Base-by-base conservation (phyloP, 768 basidiomycete species). In the Favolaschia claudopus region DNA sequence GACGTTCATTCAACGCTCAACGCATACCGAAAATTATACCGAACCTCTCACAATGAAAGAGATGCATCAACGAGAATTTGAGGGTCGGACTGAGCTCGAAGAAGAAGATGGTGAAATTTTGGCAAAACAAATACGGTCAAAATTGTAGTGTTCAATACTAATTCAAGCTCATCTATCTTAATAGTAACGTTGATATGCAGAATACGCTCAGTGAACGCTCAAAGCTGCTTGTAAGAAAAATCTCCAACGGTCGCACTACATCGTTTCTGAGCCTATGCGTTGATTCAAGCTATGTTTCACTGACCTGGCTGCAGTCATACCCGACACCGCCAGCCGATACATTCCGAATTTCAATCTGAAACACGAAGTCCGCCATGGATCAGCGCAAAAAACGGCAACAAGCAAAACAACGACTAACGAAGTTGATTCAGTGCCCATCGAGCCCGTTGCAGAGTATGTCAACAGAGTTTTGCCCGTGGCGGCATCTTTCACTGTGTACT, bases 61-160 rank as follows among this genome's bases (percentile, higher is more conserved):
- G 58, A 87, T 91, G 84, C 85, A 89, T 65, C 76, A 76, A 56
- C 74, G 72, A 57, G 90, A 91, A 69, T 85, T 82, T 37, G 83
- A 86, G 64, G 72, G 77, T 1, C 77, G 89, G 36, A 74, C 78
- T 20, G 83, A 85, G 46, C 74, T 91, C n/a, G 85, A 89, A 36
- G 82, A 85, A 1, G 82, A 85, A 9, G 83, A 85, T 24, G 89
- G 84, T 4, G 65, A 66, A 24, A 70, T 62, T 3, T 69, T 91
- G 19, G 75, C 76, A 4, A 64, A 72, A 46, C 77, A 69, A 63
- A 84, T 89, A 31, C 77, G 78, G 28, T 55, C 63, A 28, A 56
- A 63, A 50, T 52, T 62, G 39, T 65, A 65, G 48, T 40, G 20
- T 12, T 40, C 39, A 13, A 40, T 40, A 20, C 19, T 20, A 3